Conservation (phyloP, 441 rosid species). For the Gossypium lobatum region DNA sequence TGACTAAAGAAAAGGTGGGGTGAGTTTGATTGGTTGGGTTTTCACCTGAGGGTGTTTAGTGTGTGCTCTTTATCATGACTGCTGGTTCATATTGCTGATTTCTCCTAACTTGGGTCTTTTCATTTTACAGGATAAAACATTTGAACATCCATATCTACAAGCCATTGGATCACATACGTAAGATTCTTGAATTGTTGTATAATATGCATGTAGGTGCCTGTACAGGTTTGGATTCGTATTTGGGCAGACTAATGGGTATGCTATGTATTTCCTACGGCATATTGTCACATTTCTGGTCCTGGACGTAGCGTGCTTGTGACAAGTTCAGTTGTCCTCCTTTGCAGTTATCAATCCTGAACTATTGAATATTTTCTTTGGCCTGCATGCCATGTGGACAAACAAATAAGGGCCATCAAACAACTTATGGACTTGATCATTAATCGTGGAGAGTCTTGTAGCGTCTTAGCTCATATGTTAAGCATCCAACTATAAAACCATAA, state of each 20-base stretch:
- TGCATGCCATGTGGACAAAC: not conserved
- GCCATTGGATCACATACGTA: slow-evolving; percentile 96
- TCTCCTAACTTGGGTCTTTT: slow-evolving; percentile 11
- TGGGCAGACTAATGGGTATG: not conserved
- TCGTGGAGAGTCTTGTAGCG: not conserved
- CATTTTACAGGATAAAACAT: slow-evolving; percentile 81
- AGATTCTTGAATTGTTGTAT: slow-evolving; percentile 21
- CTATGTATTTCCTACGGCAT: not conserved
- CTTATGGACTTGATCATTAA: not conserved
- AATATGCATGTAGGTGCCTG: not conserved
- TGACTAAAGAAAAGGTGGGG: not conserved
- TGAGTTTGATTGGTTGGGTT: not conserved
- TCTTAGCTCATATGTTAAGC: not conserved
- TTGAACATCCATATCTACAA: slow-evolving; percentile 91
- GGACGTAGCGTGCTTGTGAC: not conserved
- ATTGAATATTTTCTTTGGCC: not conserved
- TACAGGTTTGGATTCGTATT: not conserved
- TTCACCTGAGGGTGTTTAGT: not conserved
- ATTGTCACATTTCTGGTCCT: not conserved
- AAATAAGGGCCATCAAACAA: not conserved
- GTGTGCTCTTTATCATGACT: not conserved
- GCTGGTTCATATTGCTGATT: not conserved
- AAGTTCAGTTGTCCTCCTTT: not conserved
- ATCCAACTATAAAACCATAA: not conserved
- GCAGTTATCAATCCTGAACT: not conserved